Conservation (phyloP, 352 stramenopile species). For the Globisporangium paroecandrum region DNA sequence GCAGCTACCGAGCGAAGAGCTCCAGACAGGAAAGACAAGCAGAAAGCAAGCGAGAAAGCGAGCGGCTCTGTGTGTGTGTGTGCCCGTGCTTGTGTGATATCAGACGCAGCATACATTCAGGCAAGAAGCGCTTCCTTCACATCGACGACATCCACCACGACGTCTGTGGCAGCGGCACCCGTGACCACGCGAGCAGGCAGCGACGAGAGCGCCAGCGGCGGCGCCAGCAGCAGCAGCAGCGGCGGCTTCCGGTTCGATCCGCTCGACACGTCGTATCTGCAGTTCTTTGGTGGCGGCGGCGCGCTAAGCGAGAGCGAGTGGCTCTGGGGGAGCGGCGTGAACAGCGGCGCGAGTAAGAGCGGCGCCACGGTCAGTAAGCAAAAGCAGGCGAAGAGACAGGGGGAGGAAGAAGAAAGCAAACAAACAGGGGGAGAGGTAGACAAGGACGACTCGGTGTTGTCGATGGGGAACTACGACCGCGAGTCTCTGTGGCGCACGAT, state of each 20-base stretch:
- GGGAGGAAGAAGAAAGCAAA: background rate
- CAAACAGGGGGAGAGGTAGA: background rate
- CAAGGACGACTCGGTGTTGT: background rate
- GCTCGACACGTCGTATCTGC: slow-evolving; percentile 10
- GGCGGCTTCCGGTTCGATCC: slow-evolving; percentile 20
- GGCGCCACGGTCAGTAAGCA: background rate
- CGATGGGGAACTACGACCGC: slow-evolving; percentile 64
- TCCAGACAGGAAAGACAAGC: background rate
- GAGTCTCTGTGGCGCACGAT: slow-evolving; percentile 45
- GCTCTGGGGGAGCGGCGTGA: slow-evolving; percentile 28
- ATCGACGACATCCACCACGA: slow-evolving; percentile 21
- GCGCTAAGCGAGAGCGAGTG: slow-evolving; percentile 16
- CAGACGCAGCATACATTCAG: background rate
- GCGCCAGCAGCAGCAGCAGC: slow-evolving; percentile 13
- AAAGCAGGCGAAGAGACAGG: slow-evolving; percentile 11
- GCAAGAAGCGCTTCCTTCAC: background rate
- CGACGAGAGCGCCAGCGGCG: slow-evolving; percentile 14
- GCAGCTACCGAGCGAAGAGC: background rate
- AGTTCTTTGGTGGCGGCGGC: slow-evolving; percentile 10
- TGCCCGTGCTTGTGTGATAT: background rate
- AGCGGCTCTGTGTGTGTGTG: slow-evolving; percentile 2
- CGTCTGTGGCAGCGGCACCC: slow-evolving; percentile 28
- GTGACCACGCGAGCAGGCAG: slow-evolving; percentile 20
- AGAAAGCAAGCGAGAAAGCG: background rate
- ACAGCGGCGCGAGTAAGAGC: slow-evolving; percentile 1